Evolutionary conservation across 2,329 filamentous ascomycete genomes (phyloP).

Genomic region (Sarocladiaceae sp.): DNA sequence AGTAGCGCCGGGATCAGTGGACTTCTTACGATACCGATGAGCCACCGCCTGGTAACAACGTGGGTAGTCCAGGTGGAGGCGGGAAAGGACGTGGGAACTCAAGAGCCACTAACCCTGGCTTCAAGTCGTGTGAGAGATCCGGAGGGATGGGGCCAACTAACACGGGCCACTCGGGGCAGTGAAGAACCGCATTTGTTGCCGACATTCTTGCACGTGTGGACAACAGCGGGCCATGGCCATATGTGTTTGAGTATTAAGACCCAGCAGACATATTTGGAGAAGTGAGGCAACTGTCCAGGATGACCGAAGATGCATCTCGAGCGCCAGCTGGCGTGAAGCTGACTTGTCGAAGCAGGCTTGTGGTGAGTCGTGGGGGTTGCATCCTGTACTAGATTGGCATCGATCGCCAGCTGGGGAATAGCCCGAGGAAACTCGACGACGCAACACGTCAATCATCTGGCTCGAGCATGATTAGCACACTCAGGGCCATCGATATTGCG

Average conservation of each 20-base stretch:
- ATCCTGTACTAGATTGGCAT: background rate
- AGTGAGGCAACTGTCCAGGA: background rate
- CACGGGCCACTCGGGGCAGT: background rate
- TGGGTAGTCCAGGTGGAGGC: conserved; percentile 2
- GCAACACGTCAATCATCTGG: too few species aligned
- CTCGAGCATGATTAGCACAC: too few species aligned
- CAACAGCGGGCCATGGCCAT: too few species aligned
- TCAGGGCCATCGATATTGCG: too few species aligned
- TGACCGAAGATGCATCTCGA: background rate
- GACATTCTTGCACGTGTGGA: too few species aligned
- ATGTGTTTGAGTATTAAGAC: too few species aligned
- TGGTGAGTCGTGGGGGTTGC: background rate
- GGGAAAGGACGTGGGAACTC: background rate
- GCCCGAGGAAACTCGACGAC: too few species aligned
- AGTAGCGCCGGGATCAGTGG: background rate
- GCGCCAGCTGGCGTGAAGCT: background rate
- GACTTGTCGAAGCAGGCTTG: background rate
- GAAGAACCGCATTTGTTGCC: too few species aligned
- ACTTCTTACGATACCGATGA: background rate
- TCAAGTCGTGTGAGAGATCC: too few species aligned
- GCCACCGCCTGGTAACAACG: background rate
- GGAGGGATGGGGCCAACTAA: background rate
- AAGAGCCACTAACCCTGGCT: background rate
- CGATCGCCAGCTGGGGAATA: background rate
- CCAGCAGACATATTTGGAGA: too few species aligned